Percentiles rank a stretch among this genome's conserved stretches.
Evolutionary conservation across 2,329 filamentous ascomycete genomes (phyloP).

Genomic region (Hansfordia pulvinata): DNA sequence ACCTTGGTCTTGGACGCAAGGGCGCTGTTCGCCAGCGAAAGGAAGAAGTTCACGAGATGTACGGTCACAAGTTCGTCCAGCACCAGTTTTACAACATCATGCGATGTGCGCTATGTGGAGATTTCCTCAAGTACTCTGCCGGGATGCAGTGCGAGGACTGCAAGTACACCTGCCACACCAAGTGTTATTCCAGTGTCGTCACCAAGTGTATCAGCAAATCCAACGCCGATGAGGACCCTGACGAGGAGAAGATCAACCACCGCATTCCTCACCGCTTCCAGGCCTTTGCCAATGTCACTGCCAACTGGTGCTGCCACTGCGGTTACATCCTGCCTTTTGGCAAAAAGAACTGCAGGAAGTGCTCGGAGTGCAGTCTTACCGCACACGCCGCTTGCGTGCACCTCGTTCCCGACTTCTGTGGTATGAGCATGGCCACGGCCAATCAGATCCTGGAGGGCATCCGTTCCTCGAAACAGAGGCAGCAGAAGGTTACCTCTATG

Average conservation of each 20-base stretch:
- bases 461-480: slow-evolving; percentile 60
- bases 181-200: slow-evolving; percentile 92
- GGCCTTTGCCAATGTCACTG: slow-evolving; percentile 92
- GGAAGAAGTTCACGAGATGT: slow-evolving; percentile 96
- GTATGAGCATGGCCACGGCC: slow-evolving; percentile 96
- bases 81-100: slow-evolving; percentile 99
- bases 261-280: slow-evolving; percentile 96
- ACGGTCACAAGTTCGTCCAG: slow-evolving; percentile 96
- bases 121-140: slow-evolving; percentile 96
- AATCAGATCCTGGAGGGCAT: slow-evolving; percentile 88
- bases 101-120: slow-evolving; percentile 94
- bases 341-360: slow-evolving; percentile 89
- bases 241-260: slow-evolving; percentile 99
- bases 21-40: slow-evolving; percentile 95
- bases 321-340: slow-evolving; percentile 92
- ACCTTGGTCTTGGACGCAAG: slow-evolving; percentile 84
- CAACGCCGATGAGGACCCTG: slow-evolving; percentile 93
- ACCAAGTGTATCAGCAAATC: slow-evolving; percentile 99
- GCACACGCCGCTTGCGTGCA: slow-evolving; percentile 87
- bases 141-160: slow-evolving; percentile 99
- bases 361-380: slow-evolving; percentile 82
- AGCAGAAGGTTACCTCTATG: slow-evolving; percentile 44
- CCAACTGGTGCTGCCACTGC: slow-evolving; percentile 99
- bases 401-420: slow-evolving; percentile 95
- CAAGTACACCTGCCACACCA: slow-evolving; percentile 98